Conservation (phyloP, 2,329 filamentous ascomycete species). For the Fusarium newnesense region DNA sequence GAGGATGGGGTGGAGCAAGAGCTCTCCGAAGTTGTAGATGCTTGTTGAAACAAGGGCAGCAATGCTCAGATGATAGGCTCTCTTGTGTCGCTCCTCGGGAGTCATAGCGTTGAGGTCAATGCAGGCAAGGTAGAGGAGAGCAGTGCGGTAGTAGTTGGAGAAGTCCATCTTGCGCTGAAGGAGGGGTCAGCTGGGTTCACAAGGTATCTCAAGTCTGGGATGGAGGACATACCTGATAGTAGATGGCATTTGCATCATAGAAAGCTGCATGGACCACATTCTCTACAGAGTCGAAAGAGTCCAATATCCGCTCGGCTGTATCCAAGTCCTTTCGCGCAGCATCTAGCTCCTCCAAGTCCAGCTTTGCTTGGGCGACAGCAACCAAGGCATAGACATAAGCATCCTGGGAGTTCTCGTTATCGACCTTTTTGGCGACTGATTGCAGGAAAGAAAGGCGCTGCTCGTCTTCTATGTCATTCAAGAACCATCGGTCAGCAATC, state of each 20-base stretch:
- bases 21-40: constrained; percentile 99
- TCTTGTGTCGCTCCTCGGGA: constrained; percentile 77
- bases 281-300: constrained; percentile 94
- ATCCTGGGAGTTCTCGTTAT: constrained; percentile 93
- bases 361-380: constrained; percentile 87
- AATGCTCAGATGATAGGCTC: constrained; percentile 92
- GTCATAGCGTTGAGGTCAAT: constrained; percentile 83
- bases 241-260: constrained; percentile 94
- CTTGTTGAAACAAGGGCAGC: constrained; percentile 92
- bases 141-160: constrained; percentile 96
- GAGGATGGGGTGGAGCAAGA: constrained; percentile 96
- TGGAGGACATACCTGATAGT: constrained; percentile 74
- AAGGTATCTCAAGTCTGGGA: background rate
- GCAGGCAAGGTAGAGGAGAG: constrained; percentile 96
- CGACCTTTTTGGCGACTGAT: constrained; percentile 85
- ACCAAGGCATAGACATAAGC: constrained; percentile 94
- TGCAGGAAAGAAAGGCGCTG: constrained; percentile 88
- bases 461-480: constrained; percentile 72
- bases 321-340: constrained; percentile 88
- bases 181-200: constrained; percentile 50
- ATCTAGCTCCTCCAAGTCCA: constrained; percentile 82
- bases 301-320: constrained; percentile 85
- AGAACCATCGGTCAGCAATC: constrained; percentile 20
- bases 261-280: constrained; percentile 95
- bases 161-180: constrained; percentile 81